Conservation (phyloP, 768 basidiomycete species). For the Rhodotorula toruloides region DNA sequence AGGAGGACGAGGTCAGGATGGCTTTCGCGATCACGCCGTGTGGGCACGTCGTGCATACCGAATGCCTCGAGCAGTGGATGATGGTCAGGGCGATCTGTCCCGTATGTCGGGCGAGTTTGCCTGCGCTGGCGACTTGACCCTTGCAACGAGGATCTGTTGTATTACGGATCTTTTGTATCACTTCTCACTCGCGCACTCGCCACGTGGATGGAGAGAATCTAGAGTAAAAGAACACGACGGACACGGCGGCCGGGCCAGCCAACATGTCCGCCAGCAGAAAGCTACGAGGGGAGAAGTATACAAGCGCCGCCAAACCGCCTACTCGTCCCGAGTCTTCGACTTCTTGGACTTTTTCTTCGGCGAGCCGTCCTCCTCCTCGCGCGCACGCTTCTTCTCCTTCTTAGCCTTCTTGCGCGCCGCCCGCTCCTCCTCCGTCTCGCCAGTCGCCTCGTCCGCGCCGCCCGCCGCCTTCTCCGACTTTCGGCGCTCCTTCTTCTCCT, state of each 20-base stretch:
- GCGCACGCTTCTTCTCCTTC: conserved; percentile 27
- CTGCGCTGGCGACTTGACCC: too few species aligned
- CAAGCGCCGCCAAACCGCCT: too few species aligned
- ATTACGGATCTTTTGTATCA: background rate
- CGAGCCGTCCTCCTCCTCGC: conserved; percentile 4
- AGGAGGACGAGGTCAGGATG: conserved; percentile 5
- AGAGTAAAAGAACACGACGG: too few species aligned
- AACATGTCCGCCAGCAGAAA: too few species aligned
- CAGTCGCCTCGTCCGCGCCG: conserved; percentile 8
- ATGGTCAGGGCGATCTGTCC: conserved; percentile 33
- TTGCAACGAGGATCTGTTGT: background rate
- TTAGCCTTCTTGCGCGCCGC: conserved; percentile 22
- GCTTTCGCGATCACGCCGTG: conserved; percentile 37
- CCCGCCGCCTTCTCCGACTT: conserved; percentile 26
- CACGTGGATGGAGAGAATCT: too few species aligned
- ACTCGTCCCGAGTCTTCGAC: too few species aligned
- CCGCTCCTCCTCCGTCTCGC: conserved; percentile 27
- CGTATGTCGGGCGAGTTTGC: conserved; percentile 21
- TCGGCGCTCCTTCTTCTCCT: conserved; percentile 34
- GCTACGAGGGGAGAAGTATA: too few species aligned
- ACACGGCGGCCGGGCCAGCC: too few species aligned
- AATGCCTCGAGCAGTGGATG: conserved; percentile 42
- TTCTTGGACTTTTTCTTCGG: conserved; percentile 22
- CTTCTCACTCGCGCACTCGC: too few species aligned
- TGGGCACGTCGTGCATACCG: conserved; percentile 38